Evolutionary conservation across 768 basidiomycete genomes (phyloP).

Genomic region (Rhizopogon vulgaris): DNA sequence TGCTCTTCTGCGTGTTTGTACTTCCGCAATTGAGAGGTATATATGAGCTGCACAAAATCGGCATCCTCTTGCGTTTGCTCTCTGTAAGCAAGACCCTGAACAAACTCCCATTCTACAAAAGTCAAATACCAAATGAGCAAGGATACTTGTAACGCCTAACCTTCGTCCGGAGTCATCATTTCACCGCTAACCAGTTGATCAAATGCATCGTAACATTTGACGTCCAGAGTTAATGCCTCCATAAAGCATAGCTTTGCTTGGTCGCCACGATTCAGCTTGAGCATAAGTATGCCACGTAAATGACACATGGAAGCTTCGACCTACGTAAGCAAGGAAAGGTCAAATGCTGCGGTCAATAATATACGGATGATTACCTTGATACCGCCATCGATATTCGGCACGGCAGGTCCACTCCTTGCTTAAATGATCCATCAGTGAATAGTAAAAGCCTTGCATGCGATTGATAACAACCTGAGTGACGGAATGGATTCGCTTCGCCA

Average conservation of each 20-base stretch:
- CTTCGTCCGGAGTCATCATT: conserved; percentile 96
- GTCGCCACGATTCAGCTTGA: conserved; percentile 85
- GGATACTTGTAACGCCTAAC: conserved; percentile 34
- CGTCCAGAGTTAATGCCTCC: conserved; percentile 91
- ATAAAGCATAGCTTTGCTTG: conserved; percentile 93
- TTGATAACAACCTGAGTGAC: conserved; percentile 48
- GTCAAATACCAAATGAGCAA: conserved; percentile 3
- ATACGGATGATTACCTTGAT: conserved; percentile 63
- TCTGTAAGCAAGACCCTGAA: conserved; percentile 75
- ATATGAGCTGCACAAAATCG: conserved; percentile 88
- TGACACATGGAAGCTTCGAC: conserved; percentile 98
- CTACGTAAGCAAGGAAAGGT: conserved; percentile 32
- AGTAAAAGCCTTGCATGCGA: background rate
- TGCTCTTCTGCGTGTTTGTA: conserved; percentile 83
- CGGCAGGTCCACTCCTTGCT: conserved; percentile 62
- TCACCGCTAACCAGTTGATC: conserved; percentile 84
- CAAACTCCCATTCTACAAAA: conserved; percentile 90
- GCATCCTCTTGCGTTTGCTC: conserved; percentile 86
- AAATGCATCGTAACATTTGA: conserved; percentile 96
- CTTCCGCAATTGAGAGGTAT: conserved; percentile 87
- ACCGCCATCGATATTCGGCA: conserved; percentile 84
- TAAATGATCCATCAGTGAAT: conserved; percentile 14
- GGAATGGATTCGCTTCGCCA: conserved; percentile 88
- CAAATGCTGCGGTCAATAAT: conserved; percentile 1
- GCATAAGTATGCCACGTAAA: conserved; percentile 87